Percentiles rank a stretch among this genome's conserved stretches.
Evolutionary conservation across 768 basidiomycete species (phyloP).

Genomic region (Galerina marginata): DNA sequence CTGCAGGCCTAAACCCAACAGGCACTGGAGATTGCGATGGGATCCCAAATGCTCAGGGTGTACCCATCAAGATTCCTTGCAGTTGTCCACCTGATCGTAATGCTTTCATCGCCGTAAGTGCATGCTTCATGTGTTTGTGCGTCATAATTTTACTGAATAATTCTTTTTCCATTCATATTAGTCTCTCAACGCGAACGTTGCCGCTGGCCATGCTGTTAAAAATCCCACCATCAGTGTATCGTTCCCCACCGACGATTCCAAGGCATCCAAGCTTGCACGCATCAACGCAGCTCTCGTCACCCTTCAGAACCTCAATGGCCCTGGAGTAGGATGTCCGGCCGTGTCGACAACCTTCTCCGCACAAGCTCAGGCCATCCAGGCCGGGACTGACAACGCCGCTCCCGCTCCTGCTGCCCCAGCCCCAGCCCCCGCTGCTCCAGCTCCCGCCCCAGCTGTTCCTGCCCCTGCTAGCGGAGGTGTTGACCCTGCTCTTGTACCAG

Average conservation of each 20-base stretch:
- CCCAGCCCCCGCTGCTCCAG: slow-evolving; percentile 12
- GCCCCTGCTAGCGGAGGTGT: slow-evolving; percentile 44
- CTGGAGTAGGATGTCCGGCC: slow-evolving; percentile 72
- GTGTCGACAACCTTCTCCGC: slow-evolving; percentile 66
- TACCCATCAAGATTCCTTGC: slow-evolving; percentile 66
- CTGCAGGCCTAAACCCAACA: slow-evolving; percentile 63
- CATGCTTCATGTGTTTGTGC: neutral
- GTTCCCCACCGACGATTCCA: slow-evolving; percentile 68
- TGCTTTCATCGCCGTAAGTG: slow-evolving; percentile 55
- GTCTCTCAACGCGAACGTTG: slow-evolving; percentile 51
- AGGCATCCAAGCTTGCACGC: slow-evolving; percentile 56
- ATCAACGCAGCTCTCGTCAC: slow-evolving; percentile 66
- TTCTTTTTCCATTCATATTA: neutral
- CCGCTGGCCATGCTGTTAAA: slow-evolving; percentile 66
- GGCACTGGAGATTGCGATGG: slow-evolving; percentile 69
- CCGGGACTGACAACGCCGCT: slow-evolving; percentile 30
- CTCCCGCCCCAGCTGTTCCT: slow-evolving; percentile 24
- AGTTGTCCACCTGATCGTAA: slow-evolving; percentile 63
- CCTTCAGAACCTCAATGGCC: slow-evolving; percentile 74
- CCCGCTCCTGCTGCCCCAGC: slow-evolving; percentile 33
- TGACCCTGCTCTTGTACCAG: slow-evolving; percentile 58
- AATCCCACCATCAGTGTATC: slow-evolving; percentile 63
- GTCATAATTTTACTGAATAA: neutral
- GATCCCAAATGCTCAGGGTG: slow-evolving; percentile 58
- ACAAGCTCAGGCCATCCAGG: slow-evolving; percentile 42